These are phyloP conservation scores for Platanus orientalis DNA, from an alignment of 164 flowering plant genomes.

Conservation along the genomic window DNA sequence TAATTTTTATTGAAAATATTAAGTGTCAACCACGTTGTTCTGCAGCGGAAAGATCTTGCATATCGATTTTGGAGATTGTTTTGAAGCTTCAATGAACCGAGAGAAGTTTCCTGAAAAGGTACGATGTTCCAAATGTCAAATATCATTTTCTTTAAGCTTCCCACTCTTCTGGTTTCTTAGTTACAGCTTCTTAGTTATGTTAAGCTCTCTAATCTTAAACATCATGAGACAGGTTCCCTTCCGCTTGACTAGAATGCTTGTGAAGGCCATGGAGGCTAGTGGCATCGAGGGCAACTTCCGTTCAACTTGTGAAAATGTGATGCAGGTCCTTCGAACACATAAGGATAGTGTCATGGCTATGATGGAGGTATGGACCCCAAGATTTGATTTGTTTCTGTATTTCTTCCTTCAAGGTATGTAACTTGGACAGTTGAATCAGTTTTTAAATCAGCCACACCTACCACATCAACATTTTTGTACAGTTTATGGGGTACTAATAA, in stretches of 20 bases:
- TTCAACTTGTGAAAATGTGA: conserved; percentile 95
- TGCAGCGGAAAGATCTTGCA: conserved; percentile 96
- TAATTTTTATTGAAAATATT: neutral
- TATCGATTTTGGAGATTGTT: conserved; percentile 98
- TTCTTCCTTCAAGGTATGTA: neutral
- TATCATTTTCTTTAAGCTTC: neutral
- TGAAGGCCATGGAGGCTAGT: conserved; percentile 99
- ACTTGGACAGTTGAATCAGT: too few species aligned
- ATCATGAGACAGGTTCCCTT: conserved; percentile 76
- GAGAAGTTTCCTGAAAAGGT: conserved; percentile 99
- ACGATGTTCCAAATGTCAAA: neutral
- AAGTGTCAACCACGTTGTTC: conserved; percentile 2
- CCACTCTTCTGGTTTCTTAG: neutral
- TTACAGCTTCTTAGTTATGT: neutral
- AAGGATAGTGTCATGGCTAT: conserved; percentile 99
- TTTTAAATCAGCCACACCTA: neutral
- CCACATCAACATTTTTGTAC: too few species aligned
- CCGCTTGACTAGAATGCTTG: conserved; percentile 99
- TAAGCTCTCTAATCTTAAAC: neutral
- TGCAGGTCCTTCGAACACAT: conserved; percentile 91
- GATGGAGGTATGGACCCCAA: conserved; percentile 79
- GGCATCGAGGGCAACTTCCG: conserved; percentile 97
- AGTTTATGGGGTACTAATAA: too few species aligned
- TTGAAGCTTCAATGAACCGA: conserved; percentile 98
- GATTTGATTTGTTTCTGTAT: neutral